A percentile compares a stretch with the other conserved stretches of the same genome.
Evolutionary conservation across 2,329 filamentous ascomycete genomes (phyloP).

Genomic region (Penicillium sp.): DNA sequence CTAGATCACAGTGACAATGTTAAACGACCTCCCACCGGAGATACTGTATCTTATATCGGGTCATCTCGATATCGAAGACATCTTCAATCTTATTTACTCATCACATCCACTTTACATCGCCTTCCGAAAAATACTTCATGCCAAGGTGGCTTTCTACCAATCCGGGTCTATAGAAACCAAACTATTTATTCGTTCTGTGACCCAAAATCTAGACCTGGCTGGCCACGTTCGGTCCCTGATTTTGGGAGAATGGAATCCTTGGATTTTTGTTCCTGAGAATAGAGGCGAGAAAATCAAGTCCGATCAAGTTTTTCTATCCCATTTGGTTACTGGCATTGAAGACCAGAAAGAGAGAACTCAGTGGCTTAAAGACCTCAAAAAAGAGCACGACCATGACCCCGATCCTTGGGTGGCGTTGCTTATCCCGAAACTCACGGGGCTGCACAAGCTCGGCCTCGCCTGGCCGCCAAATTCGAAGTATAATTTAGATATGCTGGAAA

Average conservation of each 20-base stretch:
- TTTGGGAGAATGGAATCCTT: background rate
- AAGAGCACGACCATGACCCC: background rate
- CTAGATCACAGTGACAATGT: background rate
- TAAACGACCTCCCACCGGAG: background rate
- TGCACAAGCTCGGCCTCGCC: background rate
- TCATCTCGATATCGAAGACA: background rate
- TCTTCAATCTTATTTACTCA: background rate
- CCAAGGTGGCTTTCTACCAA: background rate
- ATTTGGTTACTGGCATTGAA: background rate
- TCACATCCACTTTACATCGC: background rate
- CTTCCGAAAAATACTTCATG: background rate
- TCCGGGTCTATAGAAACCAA: background rate
- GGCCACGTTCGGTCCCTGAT: background rate
- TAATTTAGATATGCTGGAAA: background rate
- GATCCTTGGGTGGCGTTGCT: background rate
- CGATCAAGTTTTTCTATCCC: background rate
- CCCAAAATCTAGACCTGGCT: background rate
- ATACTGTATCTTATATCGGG: background rate
- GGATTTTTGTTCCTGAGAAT: background rate
- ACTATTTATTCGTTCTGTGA: background rate
- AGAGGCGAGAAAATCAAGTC: background rate
- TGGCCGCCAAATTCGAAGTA: background rate
- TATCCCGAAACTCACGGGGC: background rate
- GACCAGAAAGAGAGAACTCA: background rate
- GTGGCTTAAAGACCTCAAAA: background rate